Conservation (phyloP, 192 early-diverging fungal species). For the Coemansia sp. region DNA sequence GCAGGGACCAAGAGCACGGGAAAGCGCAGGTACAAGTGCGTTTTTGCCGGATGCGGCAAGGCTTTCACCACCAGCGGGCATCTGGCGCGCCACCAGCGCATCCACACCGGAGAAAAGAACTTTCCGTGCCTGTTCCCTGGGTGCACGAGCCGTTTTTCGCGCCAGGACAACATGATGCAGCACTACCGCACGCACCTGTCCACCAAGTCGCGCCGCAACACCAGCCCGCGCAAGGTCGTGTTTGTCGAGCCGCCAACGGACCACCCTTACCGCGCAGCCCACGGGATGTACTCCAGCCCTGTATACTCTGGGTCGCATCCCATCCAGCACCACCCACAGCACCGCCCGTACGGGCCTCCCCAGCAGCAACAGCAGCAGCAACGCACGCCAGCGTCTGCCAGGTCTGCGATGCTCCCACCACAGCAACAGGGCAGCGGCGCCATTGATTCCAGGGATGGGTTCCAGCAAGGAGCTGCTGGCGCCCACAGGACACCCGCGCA, state of each 20-base stretch:
- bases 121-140: constrained; percentile 71
- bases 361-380: constrained; percentile 1
- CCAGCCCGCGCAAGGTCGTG: constrained; percentile 47
- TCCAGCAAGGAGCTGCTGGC: constrained; percentile 8
- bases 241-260: constrained; percentile 34
- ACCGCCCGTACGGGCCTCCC: constrained; percentile 25
- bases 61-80: constrained; percentile 87
- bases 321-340: constrained; percentile 41
- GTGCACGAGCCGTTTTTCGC: constrained; percentile 72
- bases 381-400: constrained; percentile 16
- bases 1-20: constrained; percentile 30
- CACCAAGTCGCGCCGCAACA: constrained; percentile 63
- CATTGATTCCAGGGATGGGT: background rate
- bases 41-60: constrained; percentile 67
- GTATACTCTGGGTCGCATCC: constrained; percentile 38
- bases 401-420: background rate
- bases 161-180: constrained; percentile 87
- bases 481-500: constrained; percentile 4
- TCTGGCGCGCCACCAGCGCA: constrained; percentile 76
- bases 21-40: constrained; percentile 77
- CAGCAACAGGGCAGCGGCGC: background rate
- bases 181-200: constrained; percentile 80
- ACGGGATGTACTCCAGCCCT: constrained; percentile 23
- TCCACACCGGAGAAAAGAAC: constrained; percentile 83
- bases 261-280: constrained; percentile 25